Percentiles rank a stretch among this genome's conserved stretches.
phyloP scores from a whole-genome alignment of 768 basidiomycete species.

The Termitomyces sp. region DNA sequence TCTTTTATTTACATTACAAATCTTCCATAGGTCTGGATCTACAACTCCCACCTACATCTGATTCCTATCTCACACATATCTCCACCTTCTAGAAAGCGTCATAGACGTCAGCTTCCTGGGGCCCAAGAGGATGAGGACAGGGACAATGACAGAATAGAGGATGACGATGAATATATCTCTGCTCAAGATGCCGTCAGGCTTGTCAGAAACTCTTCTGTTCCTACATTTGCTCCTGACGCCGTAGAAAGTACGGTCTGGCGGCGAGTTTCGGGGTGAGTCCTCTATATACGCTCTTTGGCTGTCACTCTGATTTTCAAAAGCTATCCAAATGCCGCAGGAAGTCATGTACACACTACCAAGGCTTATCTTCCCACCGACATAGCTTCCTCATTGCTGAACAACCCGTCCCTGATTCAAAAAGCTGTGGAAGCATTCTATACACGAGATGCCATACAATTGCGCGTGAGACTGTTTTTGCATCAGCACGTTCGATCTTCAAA shows the following conservation, averaged over 20 bases:
- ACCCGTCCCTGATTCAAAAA: slow-evolving; percentile 75
- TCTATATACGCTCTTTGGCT: neutral
- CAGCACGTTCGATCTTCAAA: neutral
- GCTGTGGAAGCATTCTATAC: slow-evolving; percentile 95
- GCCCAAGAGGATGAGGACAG: slow-evolving; percentile 51
- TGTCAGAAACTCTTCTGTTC: slow-evolving; percentile 46
- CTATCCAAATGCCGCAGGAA: slow-evolving; percentile 63
- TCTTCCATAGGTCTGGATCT: slow-evolving; percentile 82
- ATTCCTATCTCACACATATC: slow-evolving; percentile 79
- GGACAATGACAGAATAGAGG: slow-evolving; percentile 20
- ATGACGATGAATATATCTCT: slow-evolving; percentile 49
- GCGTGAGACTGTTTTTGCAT: slow-evolving; percentile 46
- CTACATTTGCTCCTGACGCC: slow-evolving; percentile 56
- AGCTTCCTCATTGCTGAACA: slow-evolving; percentile 60
- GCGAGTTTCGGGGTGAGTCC: slow-evolving; percentile 59
- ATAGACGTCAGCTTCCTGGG: slow-evolving; percentile 41
- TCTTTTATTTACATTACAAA: slow-evolving; percentile 24
- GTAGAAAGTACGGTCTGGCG: slow-evolving; percentile 70
- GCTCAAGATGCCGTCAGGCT: slow-evolving; percentile 60
- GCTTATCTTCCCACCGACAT: slow-evolving; percentile 80
- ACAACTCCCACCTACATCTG: slow-evolving; percentile 78
- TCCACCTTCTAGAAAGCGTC: slow-evolving; percentile 51
- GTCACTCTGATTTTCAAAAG: slow-evolving; percentile 28
- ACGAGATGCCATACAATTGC: slow-evolving; percentile 84
- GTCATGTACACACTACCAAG: slow-evolving; percentile 74